phyloP scores from a whole-genome alignment of 768 basidiomycete species.

The Leccinellum luteum region DNA sequence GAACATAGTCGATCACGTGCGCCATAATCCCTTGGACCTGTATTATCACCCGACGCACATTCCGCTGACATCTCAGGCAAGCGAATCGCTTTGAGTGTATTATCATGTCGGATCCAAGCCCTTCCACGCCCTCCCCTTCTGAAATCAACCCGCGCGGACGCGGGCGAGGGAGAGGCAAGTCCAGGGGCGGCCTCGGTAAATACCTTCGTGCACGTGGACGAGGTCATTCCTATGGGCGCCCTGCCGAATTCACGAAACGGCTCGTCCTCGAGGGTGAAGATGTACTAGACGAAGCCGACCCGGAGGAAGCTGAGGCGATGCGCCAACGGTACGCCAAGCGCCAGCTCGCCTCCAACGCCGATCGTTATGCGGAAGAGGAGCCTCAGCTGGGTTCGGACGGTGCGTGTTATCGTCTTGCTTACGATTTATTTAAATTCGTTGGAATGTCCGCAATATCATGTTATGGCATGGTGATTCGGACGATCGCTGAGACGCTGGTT shows the following conservation, averaged over 20 bases:
- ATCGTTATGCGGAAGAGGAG: conserved; percentile 71
- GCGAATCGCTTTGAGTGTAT: neutral
- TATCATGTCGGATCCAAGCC: conserved; percentile 14
- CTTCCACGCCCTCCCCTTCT: conserved; percentile 4
- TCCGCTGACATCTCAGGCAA: neutral
- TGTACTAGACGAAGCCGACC: conserved; percentile 28
- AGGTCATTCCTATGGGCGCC: conserved; percentile 56
- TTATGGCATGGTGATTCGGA: neutral
- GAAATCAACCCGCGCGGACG: conserved; percentile 31
- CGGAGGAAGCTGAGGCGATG: conserved; percentile 48
- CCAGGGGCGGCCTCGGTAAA: conserved; percentile 71
- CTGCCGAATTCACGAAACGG: conserved; percentile 63
- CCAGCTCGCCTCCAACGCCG: conserved; percentile 64
- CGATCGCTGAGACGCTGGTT: neutral
- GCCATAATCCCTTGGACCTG: neutral
- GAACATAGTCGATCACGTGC: neutral
- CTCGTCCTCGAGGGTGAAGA: conserved; percentile 61
- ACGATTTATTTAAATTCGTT: neutral
- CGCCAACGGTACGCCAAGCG: conserved; percentile 54
- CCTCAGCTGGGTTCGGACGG: conserved; percentile 72
- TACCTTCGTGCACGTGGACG: conserved; percentile 70
- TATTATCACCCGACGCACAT: neutral
- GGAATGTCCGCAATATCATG: neutral
- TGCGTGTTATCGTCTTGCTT: conserved; percentile 23
- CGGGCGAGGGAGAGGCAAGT: conserved; percentile 51